Conservation (phyloP, 225 moss, liverwort and hornwort species). For the Lunularia cruciata region DNA sequence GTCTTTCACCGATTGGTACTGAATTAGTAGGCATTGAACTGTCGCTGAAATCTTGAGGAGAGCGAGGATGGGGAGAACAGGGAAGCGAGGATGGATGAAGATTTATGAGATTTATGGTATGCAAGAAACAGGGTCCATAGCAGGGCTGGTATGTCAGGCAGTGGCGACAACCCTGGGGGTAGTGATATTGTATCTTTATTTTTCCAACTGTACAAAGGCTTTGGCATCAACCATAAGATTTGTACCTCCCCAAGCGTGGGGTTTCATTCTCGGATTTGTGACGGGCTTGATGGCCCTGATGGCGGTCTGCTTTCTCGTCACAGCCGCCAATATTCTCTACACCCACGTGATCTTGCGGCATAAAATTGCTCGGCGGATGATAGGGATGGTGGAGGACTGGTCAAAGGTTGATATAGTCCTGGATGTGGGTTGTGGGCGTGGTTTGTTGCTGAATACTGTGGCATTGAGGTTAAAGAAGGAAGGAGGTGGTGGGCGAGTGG, state of each 20-base stretch:
- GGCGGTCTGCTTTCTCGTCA: constrained; percentile 44
- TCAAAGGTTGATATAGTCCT: constrained; percentile 40
- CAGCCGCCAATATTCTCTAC: constrained; percentile 46
- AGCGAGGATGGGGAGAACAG: constrained; percentile 2
- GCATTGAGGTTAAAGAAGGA: constrained; percentile 50
- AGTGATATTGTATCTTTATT: constrained; percentile 34
- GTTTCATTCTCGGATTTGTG: constrained; percentile 36
- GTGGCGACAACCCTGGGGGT: constrained; percentile 20
- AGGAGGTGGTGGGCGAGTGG: constrained; percentile 49
- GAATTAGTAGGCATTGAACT: too few relatives aligned
- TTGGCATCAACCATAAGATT: constrained; percentile 27
- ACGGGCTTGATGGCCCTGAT: constrained; percentile 39
- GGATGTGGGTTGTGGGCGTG: constrained; percentile 54
- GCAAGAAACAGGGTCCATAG: constrained; percentile 41
- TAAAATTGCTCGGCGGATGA: constrained; percentile 42
- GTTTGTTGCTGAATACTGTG: constrained; percentile 49
- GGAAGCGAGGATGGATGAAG: constrained; percentile 46
- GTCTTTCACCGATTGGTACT: too few relatives aligned
- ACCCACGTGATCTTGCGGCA: constrained; percentile 44
- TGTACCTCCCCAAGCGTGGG: constrained; percentile 37
- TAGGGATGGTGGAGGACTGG: constrained; percentile 53
- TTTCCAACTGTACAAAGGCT: constrained; percentile 32
- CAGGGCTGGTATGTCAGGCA: constrained; percentile 42
- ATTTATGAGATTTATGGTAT: constrained; percentile 50
- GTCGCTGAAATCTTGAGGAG: too few relatives aligned